Percentiles rank a stretch among this genome's conserved stretches.
Evolutionary conservation across 2,329 filamentous ascomycete species (phyloP).

Genomic region (Sporothrix phasma): DNA sequence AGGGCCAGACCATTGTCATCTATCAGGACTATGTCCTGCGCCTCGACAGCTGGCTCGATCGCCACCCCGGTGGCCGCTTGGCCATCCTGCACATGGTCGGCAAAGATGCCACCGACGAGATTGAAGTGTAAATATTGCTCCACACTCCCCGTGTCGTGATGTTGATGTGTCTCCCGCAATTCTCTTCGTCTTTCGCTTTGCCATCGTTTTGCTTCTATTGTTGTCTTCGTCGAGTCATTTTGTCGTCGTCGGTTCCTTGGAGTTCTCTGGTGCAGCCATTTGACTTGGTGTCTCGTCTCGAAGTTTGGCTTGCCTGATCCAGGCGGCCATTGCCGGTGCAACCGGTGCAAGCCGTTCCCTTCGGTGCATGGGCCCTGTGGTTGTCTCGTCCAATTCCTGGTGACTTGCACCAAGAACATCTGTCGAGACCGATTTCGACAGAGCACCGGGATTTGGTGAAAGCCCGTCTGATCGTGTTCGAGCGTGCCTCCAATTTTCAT

Average conservation of each 20-base stretch:
- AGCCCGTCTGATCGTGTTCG: background rate
- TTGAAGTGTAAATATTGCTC: constrained; percentile 38
- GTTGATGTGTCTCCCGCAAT: background rate
- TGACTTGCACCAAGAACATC: background rate
- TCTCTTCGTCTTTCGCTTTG: too few relatives aligned
- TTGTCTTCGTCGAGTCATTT: too few relatives aligned
- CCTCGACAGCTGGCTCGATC: constrained; percentile 48
- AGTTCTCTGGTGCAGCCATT: background rate
- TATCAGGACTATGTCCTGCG: constrained; percentile 44
- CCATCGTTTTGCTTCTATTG: background rate
- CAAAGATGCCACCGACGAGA: constrained; percentile 49
- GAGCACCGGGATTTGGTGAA: background rate
- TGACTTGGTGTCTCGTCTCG: background rate
- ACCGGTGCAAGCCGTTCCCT: too few relatives aligned
- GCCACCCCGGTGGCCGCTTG: constrained; percentile 49
- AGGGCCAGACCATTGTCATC: constrained; percentile 47
- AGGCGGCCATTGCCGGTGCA: background rate
- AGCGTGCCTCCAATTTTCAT: background rate
- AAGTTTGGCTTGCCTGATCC: background rate
- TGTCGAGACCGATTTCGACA: background rate
- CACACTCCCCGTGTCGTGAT: background rate
- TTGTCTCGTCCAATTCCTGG: background rate
- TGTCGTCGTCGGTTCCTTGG: background rate
- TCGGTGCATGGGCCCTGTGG: background rate
- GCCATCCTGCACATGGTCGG: constrained; percentile 54